Evolutionary conservation across 129 eudicot genomes (phyloP), one percentile per base, ranked within the genome.

Genomic region (Heracleum sosnowskyi): DNA sequence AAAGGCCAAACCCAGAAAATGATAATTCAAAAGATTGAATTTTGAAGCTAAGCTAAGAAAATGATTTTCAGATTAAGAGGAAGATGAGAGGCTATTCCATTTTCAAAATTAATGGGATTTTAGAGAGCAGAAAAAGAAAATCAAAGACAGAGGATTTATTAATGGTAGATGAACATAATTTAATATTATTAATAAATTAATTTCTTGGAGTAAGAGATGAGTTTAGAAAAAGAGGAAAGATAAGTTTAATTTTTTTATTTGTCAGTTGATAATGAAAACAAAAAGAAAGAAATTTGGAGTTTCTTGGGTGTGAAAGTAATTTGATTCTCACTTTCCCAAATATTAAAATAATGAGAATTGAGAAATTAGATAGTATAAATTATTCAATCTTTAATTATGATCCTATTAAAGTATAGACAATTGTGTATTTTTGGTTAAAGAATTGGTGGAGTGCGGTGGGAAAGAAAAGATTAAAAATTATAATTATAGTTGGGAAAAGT

Each of bases 361-460:
- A 82, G 45, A 79, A 53, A 62, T 77, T 68, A 18, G 28, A 78
- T n/a, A n/a, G 46, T 63, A 84, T 84, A 81, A 80, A 87, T 84
- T 82, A 84, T 87, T 87, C 79, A 79, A 49, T 64, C 83, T 87
- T 86, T 88, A 84, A 89, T 87, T 85, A 86, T 87, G 89, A 82
- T 40, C 68, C 31, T 83, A 80, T 83, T 85, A 87, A 85, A 84
- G 82, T 74, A 57, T 73, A 60, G 81, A 85, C 88, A 60, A 82
- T 88, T 88, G 84, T 91, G 92, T 78, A 87, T 88, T 91, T 91
- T 86, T 88, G 83, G 91, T 90, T 89, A 84, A 91, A 88, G 77
- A 86, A 85, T 84, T 84, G 89, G 85, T 89, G 84, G 89, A 89
- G 97, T 91, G 91, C 94, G 97, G 87, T 87, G 86, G 79, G 76